A percentile compares a stretch with the other conserved stretches of the same genome.
Conservation (phyloP, 2,329 filamentous ascomycete species). For the Cladosporium sp. region DNA sequence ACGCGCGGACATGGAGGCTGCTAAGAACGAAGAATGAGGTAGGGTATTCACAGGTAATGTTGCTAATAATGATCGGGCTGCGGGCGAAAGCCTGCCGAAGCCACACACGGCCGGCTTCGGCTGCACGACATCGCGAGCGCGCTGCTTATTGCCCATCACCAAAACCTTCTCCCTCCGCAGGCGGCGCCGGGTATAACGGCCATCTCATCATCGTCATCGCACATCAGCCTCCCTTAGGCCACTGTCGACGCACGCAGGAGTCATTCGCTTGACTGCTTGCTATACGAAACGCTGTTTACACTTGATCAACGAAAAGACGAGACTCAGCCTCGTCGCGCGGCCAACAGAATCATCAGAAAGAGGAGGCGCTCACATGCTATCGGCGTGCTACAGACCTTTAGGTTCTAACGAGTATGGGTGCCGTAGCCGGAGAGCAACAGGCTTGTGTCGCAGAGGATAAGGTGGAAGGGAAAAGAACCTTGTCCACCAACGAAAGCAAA, state of each 20-base stretch:
- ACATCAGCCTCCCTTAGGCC: not conserved
- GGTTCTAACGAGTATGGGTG: slow-evolving; percentile 22
- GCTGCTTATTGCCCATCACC: too few relatives aligned
- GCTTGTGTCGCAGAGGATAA: slow-evolving; percentile 13
- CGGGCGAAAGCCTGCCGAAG: too few relatives aligned
- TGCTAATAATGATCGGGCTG: too few relatives aligned
- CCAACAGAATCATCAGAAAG: not conserved
- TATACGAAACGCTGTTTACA: too few relatives aligned
- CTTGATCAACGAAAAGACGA: not conserved
- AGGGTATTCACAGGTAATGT: too few relatives aligned
- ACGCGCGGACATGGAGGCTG: too few relatives aligned
- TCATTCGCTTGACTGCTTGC: slow-evolving; percentile 8
- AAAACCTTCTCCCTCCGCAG: slow-evolving; percentile 9
- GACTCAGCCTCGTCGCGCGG: not conserved
- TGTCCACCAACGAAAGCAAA: slow-evolving; percentile 4
- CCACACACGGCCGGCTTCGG: too few relatives aligned
- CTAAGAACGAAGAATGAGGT: too few relatives aligned
- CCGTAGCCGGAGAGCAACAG: slow-evolving; percentile 15
- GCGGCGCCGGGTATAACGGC: not conserved
- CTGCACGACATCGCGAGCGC: too few relatives aligned
- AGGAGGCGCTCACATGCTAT: slow-evolving; percentile 10
- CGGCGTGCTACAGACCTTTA: slow-evolving; percentile 13
- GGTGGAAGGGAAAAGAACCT: not conserved
- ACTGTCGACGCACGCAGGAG: not conserved
- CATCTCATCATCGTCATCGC: not conserved